Evolutionary conservation across 306 rosid species (phyloP).

Genomic region (Luffa aegyptiaca): DNA sequence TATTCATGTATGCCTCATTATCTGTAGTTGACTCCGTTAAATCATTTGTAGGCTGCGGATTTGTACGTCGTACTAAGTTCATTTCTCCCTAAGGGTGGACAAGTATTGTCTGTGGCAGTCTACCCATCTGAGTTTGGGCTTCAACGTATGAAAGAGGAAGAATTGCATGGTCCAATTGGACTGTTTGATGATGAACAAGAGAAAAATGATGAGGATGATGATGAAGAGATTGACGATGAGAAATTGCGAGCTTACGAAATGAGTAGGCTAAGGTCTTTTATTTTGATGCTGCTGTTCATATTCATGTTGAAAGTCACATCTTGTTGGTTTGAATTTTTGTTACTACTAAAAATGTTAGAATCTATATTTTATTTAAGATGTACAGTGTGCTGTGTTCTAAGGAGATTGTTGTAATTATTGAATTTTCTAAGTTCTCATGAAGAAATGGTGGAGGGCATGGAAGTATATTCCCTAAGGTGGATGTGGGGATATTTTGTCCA

Average conservation of each 20-base stretch:
- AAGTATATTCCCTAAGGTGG: not conserved
- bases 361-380: not conserved
- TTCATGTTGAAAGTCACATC: not conserved
- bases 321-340: not conserved
- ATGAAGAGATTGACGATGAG: slow-evolving; percentile 34
- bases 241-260: slow-evolving; percentile 76
- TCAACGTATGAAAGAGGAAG: slow-evolving; percentile 83
- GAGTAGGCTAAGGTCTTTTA: slow-evolving; percentile 56
- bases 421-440: not conserved
- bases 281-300: not conserved
- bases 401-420: not conserved
- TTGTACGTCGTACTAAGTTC: slow-evolving; percentile 61
- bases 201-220: slow-evolving; percentile 27
- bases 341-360: not conserved
- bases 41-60: slow-evolving; percentile 56
- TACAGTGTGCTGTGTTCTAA: not conserved
- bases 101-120: slow-evolving; percentile 58
- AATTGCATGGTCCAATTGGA: slow-evolving; percentile 65
- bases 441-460: not conserved
- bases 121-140: slow-evolving; percentile 94
- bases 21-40: not conserved
- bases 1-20: not conserved
- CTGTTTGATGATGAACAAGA: slow-evolving; percentile 49
- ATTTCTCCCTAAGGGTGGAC: slow-evolving; percentile 59
- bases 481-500: not conserved